Base-by-base conservation (phyloP, 148 eudicot genomes). In the Heliosperma pusillum region DNA sequence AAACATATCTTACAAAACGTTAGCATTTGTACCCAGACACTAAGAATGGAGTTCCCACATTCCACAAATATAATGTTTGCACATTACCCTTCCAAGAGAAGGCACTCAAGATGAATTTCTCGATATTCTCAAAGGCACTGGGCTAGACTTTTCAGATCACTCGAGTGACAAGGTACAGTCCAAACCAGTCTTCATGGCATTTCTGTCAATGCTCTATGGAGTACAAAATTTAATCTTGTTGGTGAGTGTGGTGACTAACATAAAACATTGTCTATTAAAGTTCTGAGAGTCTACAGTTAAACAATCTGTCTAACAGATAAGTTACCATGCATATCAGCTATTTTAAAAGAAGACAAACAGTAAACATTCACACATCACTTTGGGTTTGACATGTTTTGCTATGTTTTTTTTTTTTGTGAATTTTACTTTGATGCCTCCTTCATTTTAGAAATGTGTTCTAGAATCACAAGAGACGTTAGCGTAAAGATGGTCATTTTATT, bases 71-170 rank as follows among this genome's bases (percentile, higher is more conserved):
- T 44, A n/a, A 44, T 15, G n/a, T 20, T 24, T 22, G 47, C 22
- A 70, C 30, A 22, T 42, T 45, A 69, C 2, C 59, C 62, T 56
- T 17, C 69, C 19, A 19, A 40, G 27, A 6, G 56, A 21, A 52
- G 24, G 53, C n/a, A 27, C 76, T 47, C 17, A 44, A 12, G 24
- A 2, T 22, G 40, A 33, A 9, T 36, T 36, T 25, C 42, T 15
- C 45, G 26, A 65, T 67, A 67, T 19, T n/a, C 55, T 20, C 52
- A 33, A 50, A 44, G 13, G 25, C 55, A 42, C 17, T 20, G 22
- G 58, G 45, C 55, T 57, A 20, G 21, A 44, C 71, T 66, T 47
- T 66, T 78, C 57, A 33, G 66, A 45, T 67, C 33, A 26, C 59
- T 36, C 15, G 19, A 45, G 52, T 63, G 7, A 63, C 25, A 22